Base-by-base conservation (phyloP, 352 stramenopile genomes). In the Phytophthora quininea region DNA sequence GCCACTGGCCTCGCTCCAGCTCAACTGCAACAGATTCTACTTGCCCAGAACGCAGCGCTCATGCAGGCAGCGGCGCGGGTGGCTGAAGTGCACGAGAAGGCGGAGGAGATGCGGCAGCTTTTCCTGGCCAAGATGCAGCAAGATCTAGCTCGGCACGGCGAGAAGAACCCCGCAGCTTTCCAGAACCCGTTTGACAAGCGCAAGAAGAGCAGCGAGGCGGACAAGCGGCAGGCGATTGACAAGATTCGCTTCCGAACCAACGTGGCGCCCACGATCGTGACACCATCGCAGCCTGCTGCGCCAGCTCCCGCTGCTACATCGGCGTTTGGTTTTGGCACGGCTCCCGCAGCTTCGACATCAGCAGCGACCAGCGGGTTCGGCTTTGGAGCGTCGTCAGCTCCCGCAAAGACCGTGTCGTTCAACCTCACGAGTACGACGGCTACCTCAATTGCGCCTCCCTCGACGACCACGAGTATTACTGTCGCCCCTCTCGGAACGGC, bases 101-200 rank as follows among this genome's bases (percentile, higher is more conserved):
- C 85, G 0, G 87, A 95, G 35, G 77, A 85, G 49, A 78, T 92
- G 78, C 83, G 87, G 15, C 74, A 90, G 48, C 54, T 80, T 3
- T 95, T 92, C 53, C 65, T 95, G 42, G 61, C 66, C 1, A 89
- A 82, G 47, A 88, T 95, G 76, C 76, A 76, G 15, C 63, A 88
- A 29, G 84, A 95, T 48, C 43, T 86, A 19, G 60, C 73, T 37
- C 76, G 82, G n/a, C 80, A 84, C 40, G 84, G 82, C n/a, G 81
- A 90, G 45, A 75, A 74, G 56, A 88, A 86, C 60, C 70, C 72
- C 10, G 78, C 83, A 12, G 74, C 69, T 14, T 86, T 89, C 69
- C 87, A 88, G 70, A 92, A 89, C 58, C 87, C 82, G 14, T 93
- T 92, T 48, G 84, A 88, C 64, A 90, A 89, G 72, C 86, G 74